phyloP scores from a whole-genome alignment of 164 flowering plant genomes.

The Vitis labrusca region DNA sequence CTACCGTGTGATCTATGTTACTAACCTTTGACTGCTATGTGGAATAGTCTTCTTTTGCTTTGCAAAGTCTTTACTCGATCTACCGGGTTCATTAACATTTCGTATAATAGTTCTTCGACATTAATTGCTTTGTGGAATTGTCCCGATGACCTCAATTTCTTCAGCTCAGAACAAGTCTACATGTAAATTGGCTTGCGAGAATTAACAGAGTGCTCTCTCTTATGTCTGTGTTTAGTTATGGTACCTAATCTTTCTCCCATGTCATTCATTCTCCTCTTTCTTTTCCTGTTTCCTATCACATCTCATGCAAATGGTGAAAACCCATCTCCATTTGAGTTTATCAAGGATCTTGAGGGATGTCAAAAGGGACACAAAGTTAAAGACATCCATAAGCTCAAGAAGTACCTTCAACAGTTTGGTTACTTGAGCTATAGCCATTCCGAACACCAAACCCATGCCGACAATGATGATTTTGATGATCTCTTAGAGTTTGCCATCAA shows the following conservation, averaged over 20 bases:
- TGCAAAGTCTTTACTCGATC: too few relatives aligned
- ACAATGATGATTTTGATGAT: constrained; percentile 23
- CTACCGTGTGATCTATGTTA: too few relatives aligned
- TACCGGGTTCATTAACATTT: too few relatives aligned
- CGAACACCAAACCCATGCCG: not conserved
- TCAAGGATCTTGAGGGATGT: constrained; percentile 23
- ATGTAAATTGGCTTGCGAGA: too few relatives aligned
- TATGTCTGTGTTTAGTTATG: too few relatives aligned
- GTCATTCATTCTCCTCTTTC: not conserved
- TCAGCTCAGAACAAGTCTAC: too few relatives aligned
- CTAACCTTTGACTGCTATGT: too few relatives aligned
- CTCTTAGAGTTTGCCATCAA: constrained; percentile 32
- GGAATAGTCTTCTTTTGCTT: too few relatives aligned
- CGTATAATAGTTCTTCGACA: too few relatives aligned
- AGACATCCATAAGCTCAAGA: constrained; percentile 23
- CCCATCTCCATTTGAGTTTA: constrained; percentile 13
- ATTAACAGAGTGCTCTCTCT: too few relatives aligned
- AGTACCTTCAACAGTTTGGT: constrained; percentile 26
- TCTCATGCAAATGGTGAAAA: not conserved
- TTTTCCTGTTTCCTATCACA: not conserved
- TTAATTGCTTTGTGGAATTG: too few relatives aligned
- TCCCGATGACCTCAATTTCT: too few relatives aligned
- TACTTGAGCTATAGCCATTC: constrained; percentile 12
- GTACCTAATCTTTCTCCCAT: not conserved
- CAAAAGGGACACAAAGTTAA: constrained; percentile 28